phyloP scores from a whole-genome alignment of 2,329 filamentous ascomycete genomes.

The Fusarium albidum region DNA sequence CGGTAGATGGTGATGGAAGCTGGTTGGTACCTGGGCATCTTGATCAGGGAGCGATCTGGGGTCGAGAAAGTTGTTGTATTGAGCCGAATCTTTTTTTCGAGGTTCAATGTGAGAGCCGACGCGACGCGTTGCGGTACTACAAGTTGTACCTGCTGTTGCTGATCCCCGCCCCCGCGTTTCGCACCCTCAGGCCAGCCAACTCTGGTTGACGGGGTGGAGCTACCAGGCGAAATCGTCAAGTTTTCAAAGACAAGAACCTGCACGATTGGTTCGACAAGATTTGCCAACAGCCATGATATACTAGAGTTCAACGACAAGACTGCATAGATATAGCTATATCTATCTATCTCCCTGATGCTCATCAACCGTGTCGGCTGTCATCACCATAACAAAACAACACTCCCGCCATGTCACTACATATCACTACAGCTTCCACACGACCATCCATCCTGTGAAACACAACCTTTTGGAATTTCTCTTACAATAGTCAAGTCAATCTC shows the following conservation, averaged over 20 bases:
- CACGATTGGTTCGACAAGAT: too few species aligned
- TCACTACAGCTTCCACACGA: background rate
- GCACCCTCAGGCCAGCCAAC: conserved; percentile 1
- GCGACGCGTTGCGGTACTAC: too few species aligned
- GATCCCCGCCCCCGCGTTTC: conserved; percentile 33
- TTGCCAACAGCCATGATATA: too few species aligned
- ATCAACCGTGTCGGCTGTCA: background rate
- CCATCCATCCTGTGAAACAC: conserved; percentile 17
- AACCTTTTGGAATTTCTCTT: conserved; percentile 34
- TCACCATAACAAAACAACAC: conserved; percentile 8
- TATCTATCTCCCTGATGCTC: too few species aligned
- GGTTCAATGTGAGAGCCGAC: conserved; percentile 19
- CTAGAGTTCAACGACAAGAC: too few species aligned
- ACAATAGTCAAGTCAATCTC: conserved; percentile 34
- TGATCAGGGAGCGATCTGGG: conserved; percentile 17
- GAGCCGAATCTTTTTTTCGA: conserved; percentile 18
- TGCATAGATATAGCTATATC: too few species aligned
- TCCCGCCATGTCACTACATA: background rate
- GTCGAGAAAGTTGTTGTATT: conserved; percentile 27
- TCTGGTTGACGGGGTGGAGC: too few species aligned
- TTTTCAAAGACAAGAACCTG: too few species aligned
- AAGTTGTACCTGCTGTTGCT: conserved; percentile 18
- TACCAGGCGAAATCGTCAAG: too few species aligned
- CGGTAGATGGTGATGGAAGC: background rate
- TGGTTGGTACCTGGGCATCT: conserved; percentile 38